Percentiles rank a stretch among this genome's conserved stretches.
These are phyloP conservation scores for Penicillium robsamsonii DNA, from an alignment of 495 filamentous ascomycete genomes.

Conservation along the genomic window DNA sequence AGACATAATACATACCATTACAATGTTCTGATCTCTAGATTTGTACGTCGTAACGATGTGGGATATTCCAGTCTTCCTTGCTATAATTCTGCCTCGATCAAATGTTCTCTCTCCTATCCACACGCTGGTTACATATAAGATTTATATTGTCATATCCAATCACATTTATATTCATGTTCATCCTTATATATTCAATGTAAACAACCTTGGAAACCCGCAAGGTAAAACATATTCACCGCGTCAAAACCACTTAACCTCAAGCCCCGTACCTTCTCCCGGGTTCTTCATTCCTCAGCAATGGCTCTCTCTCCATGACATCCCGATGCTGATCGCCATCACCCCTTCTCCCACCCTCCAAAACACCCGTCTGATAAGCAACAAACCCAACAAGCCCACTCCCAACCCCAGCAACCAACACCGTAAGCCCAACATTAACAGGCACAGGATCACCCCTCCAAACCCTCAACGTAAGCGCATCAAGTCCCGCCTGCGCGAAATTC, in stretches of 20 bases:
- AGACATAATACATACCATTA: not conserved
- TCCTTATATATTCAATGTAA: not conserved
- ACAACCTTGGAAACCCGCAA: not conserved
- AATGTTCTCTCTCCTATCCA: too few species aligned
- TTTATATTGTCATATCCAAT: not conserved
- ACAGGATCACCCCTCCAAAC: conserved; percentile 69
- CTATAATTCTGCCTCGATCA: too few species aligned
- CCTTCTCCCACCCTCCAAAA: not conserved
- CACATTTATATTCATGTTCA: not conserved
- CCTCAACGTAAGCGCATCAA: conserved; percentile 78
- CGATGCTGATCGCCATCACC: not conserved
- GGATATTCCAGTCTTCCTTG: too few species aligned
- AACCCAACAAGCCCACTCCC: conserved; percentile 60
- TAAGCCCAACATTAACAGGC: conserved; percentile 72
- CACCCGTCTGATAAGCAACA: conserved; percentile 36
- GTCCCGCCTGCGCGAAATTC: conserved; percentile 80
- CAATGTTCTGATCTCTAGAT: not conserved
- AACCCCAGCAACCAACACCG: conserved; percentile 57
- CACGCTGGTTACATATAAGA: too few species aligned
- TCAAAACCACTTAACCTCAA: not conserved
- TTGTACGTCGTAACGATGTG: too few species aligned
- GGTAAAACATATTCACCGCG: not conserved
- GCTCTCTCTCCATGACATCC: conserved; percentile 15
- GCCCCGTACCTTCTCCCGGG: conserved; percentile 9
- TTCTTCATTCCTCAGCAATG: conserved; percentile 6